Conservation (phyloP, 2,329 filamentous ascomycete species). For the Calonectria ilicicola region DNA sequence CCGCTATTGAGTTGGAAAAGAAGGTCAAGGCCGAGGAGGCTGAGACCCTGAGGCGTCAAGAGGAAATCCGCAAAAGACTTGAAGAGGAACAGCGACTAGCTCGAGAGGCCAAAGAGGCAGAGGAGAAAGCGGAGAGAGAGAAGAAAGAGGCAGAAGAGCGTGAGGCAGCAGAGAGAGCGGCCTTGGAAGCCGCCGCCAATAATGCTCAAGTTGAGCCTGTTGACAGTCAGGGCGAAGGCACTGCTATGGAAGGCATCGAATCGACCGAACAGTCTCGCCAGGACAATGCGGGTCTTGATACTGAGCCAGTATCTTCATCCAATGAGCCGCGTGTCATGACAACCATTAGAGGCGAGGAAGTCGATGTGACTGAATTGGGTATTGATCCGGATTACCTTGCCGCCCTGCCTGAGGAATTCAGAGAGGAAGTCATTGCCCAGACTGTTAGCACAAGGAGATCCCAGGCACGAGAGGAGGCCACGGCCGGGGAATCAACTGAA, state of each 20-base stretch:
- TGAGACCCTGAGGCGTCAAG: constrained; percentile 59
- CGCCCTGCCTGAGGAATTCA: constrained; percentile 95
- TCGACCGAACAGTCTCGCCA: constrained; percentile 53
- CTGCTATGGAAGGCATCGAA: constrained; percentile 85
- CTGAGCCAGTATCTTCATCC: constrained; percentile 31
- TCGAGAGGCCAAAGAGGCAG: constrained; percentile 78
- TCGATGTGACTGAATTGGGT: constrained; percentile 93
- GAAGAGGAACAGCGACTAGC: constrained; percentile 75
- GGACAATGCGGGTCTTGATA: constrained; percentile 45
- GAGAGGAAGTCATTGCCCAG: constrained; percentile 94
- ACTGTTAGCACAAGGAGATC: constrained; percentile 87
- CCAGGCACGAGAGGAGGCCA: constrained; percentile 76
- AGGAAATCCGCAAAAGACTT: constrained; percentile 71
- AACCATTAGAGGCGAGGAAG: constrained; percentile 85
- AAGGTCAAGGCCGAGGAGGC: constrained; percentile 73
- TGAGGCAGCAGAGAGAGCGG: constrained; percentile 68
- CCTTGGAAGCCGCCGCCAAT: constrained; percentile 62
- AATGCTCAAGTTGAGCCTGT: constrained; percentile 23
- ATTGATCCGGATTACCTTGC: constrained; percentile 96
- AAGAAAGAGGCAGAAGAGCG: constrained; percentile 79
- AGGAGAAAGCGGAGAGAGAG: constrained; percentile 74
- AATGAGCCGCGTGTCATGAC: constrained; percentile 75
- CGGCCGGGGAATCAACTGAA: constrained; percentile 80
- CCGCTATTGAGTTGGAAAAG: constrained; percentile 85
- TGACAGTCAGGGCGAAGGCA: constrained; percentile 34